These are phyloP conservation scores for Solanum paucissectum DNA, from an alignment of 257 asterid species.

Conservation along the genomic window DNA sequence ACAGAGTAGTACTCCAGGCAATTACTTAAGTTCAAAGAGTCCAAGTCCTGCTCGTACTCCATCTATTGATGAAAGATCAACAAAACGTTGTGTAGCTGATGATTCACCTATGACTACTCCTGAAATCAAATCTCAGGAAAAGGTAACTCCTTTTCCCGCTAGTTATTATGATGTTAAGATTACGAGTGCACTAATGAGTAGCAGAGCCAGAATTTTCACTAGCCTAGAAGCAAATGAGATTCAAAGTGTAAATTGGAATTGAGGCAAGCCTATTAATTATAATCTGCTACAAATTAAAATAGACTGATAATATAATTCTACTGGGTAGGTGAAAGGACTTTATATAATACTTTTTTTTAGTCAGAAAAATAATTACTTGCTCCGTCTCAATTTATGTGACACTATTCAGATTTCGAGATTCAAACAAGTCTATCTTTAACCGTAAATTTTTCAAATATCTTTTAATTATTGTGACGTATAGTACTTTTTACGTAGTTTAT, in stretches of 20 bases:
- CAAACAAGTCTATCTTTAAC: too few species aligned
- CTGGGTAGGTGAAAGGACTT: not conserved
- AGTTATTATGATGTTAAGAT: not conserved
- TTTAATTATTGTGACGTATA: too few species aligned
- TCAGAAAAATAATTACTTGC: too few species aligned
- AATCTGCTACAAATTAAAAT: not conserved
- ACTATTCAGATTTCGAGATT: too few species aligned
- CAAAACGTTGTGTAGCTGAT: slow-evolving; percentile 13
- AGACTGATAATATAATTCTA: not conserved
- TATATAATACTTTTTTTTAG: not conserved
- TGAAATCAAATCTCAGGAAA: slow-evolving; percentile 14
- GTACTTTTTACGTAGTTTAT: too few species aligned
- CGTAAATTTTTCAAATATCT: too few species aligned
- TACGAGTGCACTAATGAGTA: not conserved
- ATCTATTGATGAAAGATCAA: slow-evolving; percentile 47
- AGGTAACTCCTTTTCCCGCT: slow-evolving; percentile 20
- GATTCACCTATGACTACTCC: slow-evolving; percentile 40
- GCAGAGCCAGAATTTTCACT: too few species aligned
- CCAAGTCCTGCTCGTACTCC: slow-evolving; percentile 50
- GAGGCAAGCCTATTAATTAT: not conserved
- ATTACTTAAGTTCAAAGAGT: slow-evolving; percentile 26
- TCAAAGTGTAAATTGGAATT: not conserved
- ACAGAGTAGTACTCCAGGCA: slow-evolving; percentile 44
- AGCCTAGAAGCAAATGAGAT: too few species aligned
- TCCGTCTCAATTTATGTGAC: too few species aligned